Evolutionary conservation across 106 monocot species (phyloP), one percentile per base, ranked within the genome.

Genomic region (Triglochin maritima): DNA sequence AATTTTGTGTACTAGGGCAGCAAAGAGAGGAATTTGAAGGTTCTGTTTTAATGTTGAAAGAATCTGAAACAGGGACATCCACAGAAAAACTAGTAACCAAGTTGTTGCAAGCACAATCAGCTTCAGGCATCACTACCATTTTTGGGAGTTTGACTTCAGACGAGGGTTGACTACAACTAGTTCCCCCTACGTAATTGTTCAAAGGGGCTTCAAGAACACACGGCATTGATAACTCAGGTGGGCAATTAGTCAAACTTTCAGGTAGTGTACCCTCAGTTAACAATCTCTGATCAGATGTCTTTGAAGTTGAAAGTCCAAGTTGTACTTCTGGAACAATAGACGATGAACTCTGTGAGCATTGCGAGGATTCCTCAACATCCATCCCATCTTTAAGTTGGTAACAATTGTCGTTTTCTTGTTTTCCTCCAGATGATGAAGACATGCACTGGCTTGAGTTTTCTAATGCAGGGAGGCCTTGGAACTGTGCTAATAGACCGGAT

Each of bases 401-500:
- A 6, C 81, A 79, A 70, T 70, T 73, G 50, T 42, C 70, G 42
- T 76, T 71, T 60, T 72, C 76, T 71, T 60, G 81, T 45, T 44
- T 65, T 42, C 61, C 69, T 11, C 46, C 62, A 50, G 78, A 69
- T 10, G 62, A 69, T 50, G 61, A 75, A 47, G 77, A 73, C 29
- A 46, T 41, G 59, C 41, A 51, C 14, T 50, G 60, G 46, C 54
- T 64, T 48, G 78, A 51, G 50, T 57, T 75, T 78, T 82, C 80
- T 7, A 56, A 17, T 14, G 42, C 64, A 73, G 77, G 76, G 12
- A 80, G 53, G 5, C 73, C 86, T 57, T 81, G 77, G 47, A 76
- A 78, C 57, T 89, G 86, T 67, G 72, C 11, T 48, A 98, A 77
- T 55, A 92, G 71, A 65, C 98, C 98, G 68, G 84, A 80, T 56